These are phyloP conservation scores for Lagenidium giganteum DNA, from an alignment of 352 stramenopile species.

Conservation along the genomic window DNA sequence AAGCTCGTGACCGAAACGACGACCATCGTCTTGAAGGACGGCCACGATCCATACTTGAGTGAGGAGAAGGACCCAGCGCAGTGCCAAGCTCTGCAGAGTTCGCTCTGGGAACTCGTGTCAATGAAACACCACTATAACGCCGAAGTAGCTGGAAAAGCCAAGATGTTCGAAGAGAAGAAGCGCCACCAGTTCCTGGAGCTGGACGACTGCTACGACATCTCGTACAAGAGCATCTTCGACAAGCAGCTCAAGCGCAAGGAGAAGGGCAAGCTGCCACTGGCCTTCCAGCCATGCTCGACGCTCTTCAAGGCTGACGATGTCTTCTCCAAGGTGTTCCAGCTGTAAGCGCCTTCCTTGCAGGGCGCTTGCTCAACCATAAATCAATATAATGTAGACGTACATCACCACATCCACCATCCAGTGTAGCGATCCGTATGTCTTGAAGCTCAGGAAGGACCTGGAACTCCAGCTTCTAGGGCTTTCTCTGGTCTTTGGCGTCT, in stretches of 20 bases:
- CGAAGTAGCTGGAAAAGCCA: constrained; percentile 87
- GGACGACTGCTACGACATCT: constrained; percentile 65
- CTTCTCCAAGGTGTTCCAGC: constrained; percentile 68
- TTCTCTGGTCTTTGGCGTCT: constrained; percentile 11
- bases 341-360: constrained; percentile 39
- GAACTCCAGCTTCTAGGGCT: too few relatives aligned
- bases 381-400: constrained; percentile 27
- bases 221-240: constrained; percentile 80
- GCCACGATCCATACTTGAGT: constrained; percentile 57
- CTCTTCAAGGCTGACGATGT: constrained; percentile 59
- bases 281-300: constrained; percentile 49
- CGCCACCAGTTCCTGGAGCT: constrained; percentile 73
- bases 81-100: constrained; percentile 83
- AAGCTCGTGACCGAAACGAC: constrained; percentile 38
- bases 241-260: constrained; percentile 80
- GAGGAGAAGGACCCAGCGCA: constrained; percentile 48
- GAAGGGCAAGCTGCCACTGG: constrained; percentile 70
- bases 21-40: constrained; percentile 47
- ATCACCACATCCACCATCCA: too few relatives aligned
- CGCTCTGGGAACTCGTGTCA: constrained; percentile 93
- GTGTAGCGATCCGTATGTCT: too few relatives aligned
- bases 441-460: too few relatives aligned
- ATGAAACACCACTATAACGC: constrained; percentile 95
- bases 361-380: constrained; percentile 6
- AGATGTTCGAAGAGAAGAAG: constrained; percentile 88